Evolutionary conservation across 2,329 filamentous ascomycete species (phyloP), one percentile per base, ranked within the genome.

Genomic region (Penicillium sp.): DNA sequence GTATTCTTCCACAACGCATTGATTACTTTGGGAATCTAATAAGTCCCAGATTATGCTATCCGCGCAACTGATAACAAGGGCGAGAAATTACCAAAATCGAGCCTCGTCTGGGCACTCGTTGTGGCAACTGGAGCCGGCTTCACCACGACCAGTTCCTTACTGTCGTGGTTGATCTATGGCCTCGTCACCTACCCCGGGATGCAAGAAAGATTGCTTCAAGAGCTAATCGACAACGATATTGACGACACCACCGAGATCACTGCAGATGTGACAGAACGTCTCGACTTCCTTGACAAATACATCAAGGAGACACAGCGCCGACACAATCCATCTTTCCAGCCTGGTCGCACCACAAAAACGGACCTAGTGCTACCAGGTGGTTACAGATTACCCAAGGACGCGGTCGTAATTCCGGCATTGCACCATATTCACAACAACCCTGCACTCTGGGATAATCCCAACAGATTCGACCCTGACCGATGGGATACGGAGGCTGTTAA

Each of bases 311-410:
- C 78, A 0, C 82, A 84, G 63, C 77, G 83, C 2, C 73, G 75
- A 5, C 83, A 86, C 69, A 85, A 83, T 66, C 81, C 84, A 0
- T 82, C 80, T 0, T 86, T 80, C 70, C 84, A 86, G 60, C 81
- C 84, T 0, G 84, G 74, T 1, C 80, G 84, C 29, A 85, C 80
- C 1, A 71, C 82, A 6, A 79, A 79, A 54, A 70, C 70, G 3
- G 83, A 86, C 58, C 70, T 83, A 52, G 72, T 86, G 21, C 69
- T 86, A 0, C 83, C 84, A 0, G 83, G 83, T 0, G 84, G 83
- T 0, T 85, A 84, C 71, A 77, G 74, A 49, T 60, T 86, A 0
- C 79, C 81, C 26, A 74, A 76, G 45, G 81, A 77, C 55, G 65
- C 75, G 0, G 70, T 85, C 42, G 71, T 85, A 29, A 80, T 86